Evolutionary conservation across 352 stramenopile species (phyloP), one percentile per base, ranked within the genome.

Genomic region (Pythium grandisporangium): DNA sequence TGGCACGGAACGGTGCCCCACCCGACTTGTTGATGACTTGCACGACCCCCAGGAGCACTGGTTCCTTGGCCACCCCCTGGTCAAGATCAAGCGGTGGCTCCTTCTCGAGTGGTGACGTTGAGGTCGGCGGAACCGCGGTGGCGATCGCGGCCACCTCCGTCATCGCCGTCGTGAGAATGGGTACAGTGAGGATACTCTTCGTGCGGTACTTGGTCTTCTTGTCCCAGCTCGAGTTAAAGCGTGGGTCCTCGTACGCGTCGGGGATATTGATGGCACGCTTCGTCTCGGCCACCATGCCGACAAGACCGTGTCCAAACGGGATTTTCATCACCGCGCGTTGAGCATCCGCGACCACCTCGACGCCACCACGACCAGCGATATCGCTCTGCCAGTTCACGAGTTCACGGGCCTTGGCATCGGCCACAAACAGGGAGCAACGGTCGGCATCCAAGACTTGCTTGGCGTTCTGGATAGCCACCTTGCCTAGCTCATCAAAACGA

Each of bases 21-120:
- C 76, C 72, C 0, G 76, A 82, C 29, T 89, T 89, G 55, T 86
- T 89, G 47, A 86, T 89, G 8, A 89, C 75, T 30, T 89, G 76
- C 2, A 89, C 72, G 7, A 89, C 76, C 19, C 76, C 76, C 2
- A 89, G 53, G 4, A 89, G 54, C 6, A 37, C 70, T 13, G 75
- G 61, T 1, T n/a, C 10, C 20, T 45, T 0, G 7, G 25, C 22
- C 36, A 24, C 1, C 13, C 37, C 27, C 14, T 8, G 10, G 14
- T 32, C 27, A n/a, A n/a, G n/a, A n/a, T n/a, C n/a, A n/a, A n/a
- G n/a, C n/a, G n/a, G n/a, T n/a, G n/a, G n/a, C 14, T 32, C 27
- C 73, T 52, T 24, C 12, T 48, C 30, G 45, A 19, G 24, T 48
- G 38, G 16, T 50, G 22, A 19, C 42, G 34, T 6, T 21, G 30